Evolutionary conservation across 2,329 filamentous ascomycete species (phyloP).

Genomic region (Sphaceloma murrayae): DNA sequence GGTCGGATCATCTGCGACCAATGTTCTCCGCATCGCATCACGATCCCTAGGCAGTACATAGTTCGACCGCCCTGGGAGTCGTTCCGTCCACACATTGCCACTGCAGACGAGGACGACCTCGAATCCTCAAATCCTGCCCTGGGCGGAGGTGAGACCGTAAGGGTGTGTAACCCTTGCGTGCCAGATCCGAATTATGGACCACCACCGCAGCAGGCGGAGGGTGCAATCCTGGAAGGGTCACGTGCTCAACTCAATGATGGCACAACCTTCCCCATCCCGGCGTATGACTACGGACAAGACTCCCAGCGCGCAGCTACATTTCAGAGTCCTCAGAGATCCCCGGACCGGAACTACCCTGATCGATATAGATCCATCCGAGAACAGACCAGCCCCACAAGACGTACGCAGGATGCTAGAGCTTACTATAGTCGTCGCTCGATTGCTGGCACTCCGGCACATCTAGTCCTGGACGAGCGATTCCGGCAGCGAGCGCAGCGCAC

Average conservation of each 20-base stretch:
- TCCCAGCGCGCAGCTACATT: conserved; percentile 5
- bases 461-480: conserved; percentile 9
- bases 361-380: conserved; percentile 10
- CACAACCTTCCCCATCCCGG: conserved; percentile 3
- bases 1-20: conserved; percentile 81
- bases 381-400: conserved; percentile 8
- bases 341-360: conserved; percentile 12
- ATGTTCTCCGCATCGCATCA: conserved; percentile 91
- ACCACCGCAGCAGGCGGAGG: conserved; percentile 17
- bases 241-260: conserved; percentile 18
- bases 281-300: conserved; percentile 10
- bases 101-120: conserved; percentile 33
- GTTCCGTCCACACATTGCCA: conserved; percentile 28
- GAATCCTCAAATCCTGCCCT: conserved; percentile 38
- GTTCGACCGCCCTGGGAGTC: conserved; percentile 58
- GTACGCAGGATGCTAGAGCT: conserved; percentile 2
- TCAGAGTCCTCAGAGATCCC: conserved; percentile 7
- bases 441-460: conserved; percentile 2
- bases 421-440: conserved; percentile 9
- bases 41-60: conserved; percentile 86
- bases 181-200: conserved; percentile 43
- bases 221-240: conserved; percentile 13
- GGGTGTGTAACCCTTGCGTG: conserved; percentile 64
- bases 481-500: conserved; percentile 2
- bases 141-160: conserved; percentile 57